Evolutionary conservation across 305 asterid genomes (phyloP), one percentile per base, ranked within the genome.

Genomic region (Ajuga reptans): DNA sequence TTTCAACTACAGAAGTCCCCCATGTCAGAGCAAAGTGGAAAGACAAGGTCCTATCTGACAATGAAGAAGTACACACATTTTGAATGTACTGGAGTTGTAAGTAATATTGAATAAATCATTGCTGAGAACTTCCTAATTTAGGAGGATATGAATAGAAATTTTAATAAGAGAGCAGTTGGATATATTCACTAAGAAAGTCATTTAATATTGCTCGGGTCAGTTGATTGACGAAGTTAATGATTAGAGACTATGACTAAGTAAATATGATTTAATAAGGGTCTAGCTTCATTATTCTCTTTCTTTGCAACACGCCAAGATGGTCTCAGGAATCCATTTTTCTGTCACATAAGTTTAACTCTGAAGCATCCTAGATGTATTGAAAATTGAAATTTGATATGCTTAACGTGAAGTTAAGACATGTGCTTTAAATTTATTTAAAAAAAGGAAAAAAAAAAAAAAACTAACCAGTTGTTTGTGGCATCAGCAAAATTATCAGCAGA

Each of bases 401-500:
- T 37, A 21, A 2, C 27, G 27, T 21, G 47, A 61, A 53, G 31
- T 33, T 7, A 15, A 45, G 57, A 55, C 10, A 21, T 53, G 42
- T 56, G 34, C n/a, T 24, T 53, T 21, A 21, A 21, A 21, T 21
- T 21, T 21, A 21, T 21, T 21, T 21, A 21, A n/a, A n/a, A n/a
- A n/a, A n/a, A n/a, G 27, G 2, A 21, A 2, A 21, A 73, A 66
- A 52, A 2, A 18, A 3, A 10, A 41, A 15, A 43, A 41, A 12
- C 29, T 11, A 18, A 46, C 16, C 46, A 21, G 24, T 8, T 27
- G 21, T 54, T 46, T 18, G 54, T 18, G 14, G 49, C 29, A 18
- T 71, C 68, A 75, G 12, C 36, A 57, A 2, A 31, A 64, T 24
- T 29, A 37, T 46, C 54, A 54, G 66, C 56, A 31, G 60, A 43